A percentile compares a stretch with the other conserved stretches of the same genome.
These are phyloP conservation scores for Colletotrichum limetticola DNA, from an alignment of 2,329 filamentous ascomycete genomes.

Conservation along the genomic window DNA sequence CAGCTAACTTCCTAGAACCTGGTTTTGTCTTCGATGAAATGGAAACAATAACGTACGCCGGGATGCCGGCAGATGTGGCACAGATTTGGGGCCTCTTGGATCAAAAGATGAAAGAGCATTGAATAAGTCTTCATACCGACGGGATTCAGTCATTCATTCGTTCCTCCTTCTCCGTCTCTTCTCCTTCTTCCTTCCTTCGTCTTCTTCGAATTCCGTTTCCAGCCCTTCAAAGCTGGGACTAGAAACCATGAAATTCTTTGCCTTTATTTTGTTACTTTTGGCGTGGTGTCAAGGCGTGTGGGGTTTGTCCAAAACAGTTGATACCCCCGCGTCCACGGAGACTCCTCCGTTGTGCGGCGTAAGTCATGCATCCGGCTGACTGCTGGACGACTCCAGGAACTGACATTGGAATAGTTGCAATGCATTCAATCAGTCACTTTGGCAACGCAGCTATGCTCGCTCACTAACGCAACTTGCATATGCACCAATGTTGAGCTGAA, in stretches of 20 bases:
- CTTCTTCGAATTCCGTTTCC: not conserved
- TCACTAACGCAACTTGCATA: slow-evolving; percentile 37
- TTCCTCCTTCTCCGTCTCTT: not conserved
- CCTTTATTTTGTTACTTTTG: slow-evolving; percentile 15
- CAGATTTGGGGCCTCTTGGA: not conserved
- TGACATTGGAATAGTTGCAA: slow-evolving; percentile 31
- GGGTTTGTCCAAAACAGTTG: slow-evolving; percentile 13
- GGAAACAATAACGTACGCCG: not conserved
- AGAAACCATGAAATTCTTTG: slow-evolving; percentile 22
- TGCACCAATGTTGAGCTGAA: slow-evolving; percentile 39
- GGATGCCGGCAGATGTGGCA: slow-evolving; percentile 14
- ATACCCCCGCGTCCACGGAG: slow-evolving; percentile 10
- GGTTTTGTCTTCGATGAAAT: slow-evolving; percentile 13
- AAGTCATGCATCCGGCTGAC: slow-evolving; percentile 3
- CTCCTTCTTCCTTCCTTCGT: not conserved
- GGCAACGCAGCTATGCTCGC: slow-evolving; percentile 20
- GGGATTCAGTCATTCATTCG: not conserved
- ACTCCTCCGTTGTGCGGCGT: slow-evolving; percentile 36
- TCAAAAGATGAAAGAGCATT: not conserved
- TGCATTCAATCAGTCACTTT: slow-evolving; percentile 35
- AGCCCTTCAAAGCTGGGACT: not conserved
- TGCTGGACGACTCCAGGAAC: not conserved
- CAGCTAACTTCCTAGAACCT: slow-evolving; percentile 3
- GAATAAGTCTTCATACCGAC: slow-evolving; percentile 6
- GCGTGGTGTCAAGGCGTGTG: slow-evolving; percentile 17